These are phyloP conservation scores for Glycine latifolia DNA, from an alignment of 306 rosid genomes.

Conservation along the genomic window DNA sequence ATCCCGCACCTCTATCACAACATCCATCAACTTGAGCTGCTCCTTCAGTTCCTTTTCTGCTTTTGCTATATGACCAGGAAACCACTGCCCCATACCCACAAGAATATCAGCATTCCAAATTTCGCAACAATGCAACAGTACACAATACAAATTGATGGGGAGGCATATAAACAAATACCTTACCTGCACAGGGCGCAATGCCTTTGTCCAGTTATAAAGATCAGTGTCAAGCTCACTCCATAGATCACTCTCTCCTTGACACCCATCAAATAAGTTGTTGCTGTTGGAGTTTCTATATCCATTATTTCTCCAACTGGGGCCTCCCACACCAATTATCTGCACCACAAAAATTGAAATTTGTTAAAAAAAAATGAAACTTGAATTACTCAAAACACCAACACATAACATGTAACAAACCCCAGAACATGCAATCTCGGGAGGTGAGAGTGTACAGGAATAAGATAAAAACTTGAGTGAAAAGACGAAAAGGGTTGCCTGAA, in stretches of 20 bases:
- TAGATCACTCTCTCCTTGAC: constrained; percentile 50
- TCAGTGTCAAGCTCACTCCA: constrained; percentile 80
- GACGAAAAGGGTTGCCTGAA: constrained; percentile 55
- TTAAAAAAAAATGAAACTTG: neutral
- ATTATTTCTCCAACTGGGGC: constrained; percentile 55
- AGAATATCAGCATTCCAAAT: constrained; percentile 40
- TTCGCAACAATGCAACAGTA: neutral
- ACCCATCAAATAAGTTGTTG: constrained; percentile 38
- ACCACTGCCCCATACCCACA: constrained; percentile 73
- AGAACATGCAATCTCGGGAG: neutral
- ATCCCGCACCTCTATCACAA: constrained; percentile 92
- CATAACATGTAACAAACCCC: constrained; percentile 10
- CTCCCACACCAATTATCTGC: constrained; percentile 85
- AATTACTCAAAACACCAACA: constrained; percentile 4
- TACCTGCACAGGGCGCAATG: constrained; percentile 91
- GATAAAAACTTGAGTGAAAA: constrained; percentile 13
- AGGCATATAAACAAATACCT: constrained; percentile 53
- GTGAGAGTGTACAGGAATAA: neutral
- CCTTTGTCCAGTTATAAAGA: constrained; percentile 88
- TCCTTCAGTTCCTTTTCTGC: constrained; percentile 90
- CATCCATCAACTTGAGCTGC: constrained; percentile 92
- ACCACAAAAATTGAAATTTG: neutral
- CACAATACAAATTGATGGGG: neutral
- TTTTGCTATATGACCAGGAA: constrained; percentile 98
- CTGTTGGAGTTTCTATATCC: constrained; percentile 41